Conservation (phyloP, 2,329 filamentous ascomycete species). For the Ophiostoma pallidulum region DNA sequence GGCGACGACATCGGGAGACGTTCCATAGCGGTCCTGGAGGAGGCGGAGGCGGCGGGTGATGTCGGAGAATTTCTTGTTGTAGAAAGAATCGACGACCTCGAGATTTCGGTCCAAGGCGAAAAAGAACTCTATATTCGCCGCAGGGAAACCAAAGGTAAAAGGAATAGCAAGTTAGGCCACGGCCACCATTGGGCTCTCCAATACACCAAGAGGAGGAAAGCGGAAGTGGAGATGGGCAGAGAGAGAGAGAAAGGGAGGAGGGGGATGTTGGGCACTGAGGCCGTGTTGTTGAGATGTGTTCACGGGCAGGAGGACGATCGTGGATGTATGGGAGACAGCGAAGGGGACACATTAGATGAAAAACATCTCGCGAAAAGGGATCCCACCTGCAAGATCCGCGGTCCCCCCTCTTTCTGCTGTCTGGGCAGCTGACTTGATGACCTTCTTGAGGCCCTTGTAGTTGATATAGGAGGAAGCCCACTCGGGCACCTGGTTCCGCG, state of each 20-base stretch:
- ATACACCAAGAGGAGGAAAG: conserved; percentile 17
- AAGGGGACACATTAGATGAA: conserved; percentile 2
- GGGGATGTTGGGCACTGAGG: background rate
- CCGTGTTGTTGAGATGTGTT: background rate
- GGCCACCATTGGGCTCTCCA: conserved; percentile 17
- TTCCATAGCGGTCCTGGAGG: conserved; percentile 79
- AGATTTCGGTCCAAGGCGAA: conserved; percentile 93
- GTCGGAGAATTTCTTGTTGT: conserved; percentile 90
- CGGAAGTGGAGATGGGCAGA: background rate
- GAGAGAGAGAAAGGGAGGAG: background rate
- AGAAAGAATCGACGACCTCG: conserved; percentile 92
- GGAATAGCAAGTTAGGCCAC: conserved; percentile 27
- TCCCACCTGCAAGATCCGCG: conserved; percentile 83
- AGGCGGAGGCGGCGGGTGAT: conserved; percentile 75
- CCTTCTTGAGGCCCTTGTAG: conserved; percentile 88
- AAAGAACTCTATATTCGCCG: conserved; percentile 68
- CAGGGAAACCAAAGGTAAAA: background rate
- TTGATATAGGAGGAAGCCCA: conserved; percentile 80
- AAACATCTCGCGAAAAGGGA: conserved; percentile 23
- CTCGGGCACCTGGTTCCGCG: conserved; percentile 77
- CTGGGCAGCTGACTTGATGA: conserved; percentile 72
- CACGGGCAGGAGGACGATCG: background rate
- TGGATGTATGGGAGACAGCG: background rate
- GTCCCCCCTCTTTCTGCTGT: conserved; percentile 59
- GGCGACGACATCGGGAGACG: conserved; percentile 56